Percentiles rank a stretch among this genome's conserved stretches.
Evolutionary conservation across 2,329 filamentous ascomycete species (phyloP).

Genomic region (Lasiodiplodia sp.): DNA sequence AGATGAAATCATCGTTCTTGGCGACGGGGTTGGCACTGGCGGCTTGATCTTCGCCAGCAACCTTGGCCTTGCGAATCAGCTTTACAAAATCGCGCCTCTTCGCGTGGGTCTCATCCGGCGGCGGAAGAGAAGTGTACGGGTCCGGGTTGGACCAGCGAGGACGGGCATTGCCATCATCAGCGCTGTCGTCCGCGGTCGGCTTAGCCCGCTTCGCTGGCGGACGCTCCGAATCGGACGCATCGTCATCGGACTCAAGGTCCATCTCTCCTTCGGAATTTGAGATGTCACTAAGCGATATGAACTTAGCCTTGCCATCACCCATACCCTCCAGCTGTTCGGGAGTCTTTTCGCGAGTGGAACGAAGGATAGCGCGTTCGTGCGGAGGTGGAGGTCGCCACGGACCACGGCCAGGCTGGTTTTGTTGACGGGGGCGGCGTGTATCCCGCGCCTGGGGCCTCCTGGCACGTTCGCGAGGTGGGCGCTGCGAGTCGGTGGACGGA

Average conservation of each 20-base stretch:
- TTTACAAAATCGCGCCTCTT: constrained; percentile 90
- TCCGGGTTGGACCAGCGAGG: constrained; percentile 97
- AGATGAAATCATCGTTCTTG: constrained; percentile 82
- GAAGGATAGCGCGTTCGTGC: constrained; percentile 54
- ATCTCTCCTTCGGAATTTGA: constrained; percentile 48
- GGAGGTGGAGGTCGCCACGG: constrained; percentile 41
- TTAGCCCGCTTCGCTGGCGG: constrained; percentile 38
- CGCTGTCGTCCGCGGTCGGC: constrained; percentile 35
- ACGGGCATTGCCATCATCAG: constrained; percentile 42
- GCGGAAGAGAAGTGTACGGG: constrained; percentile 87
- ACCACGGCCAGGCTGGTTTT: constrained; percentile 14
- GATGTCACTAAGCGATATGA: constrained; percentile 49
- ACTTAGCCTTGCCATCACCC: constrained; percentile 49
- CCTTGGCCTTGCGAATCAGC: constrained; percentile 86
- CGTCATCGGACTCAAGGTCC: constrained; percentile 39
- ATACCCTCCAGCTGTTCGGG: constrained; percentile 56
- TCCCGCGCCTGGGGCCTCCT: constrained; percentile 24
- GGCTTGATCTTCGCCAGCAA: constrained; percentile 64
- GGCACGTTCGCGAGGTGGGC: constrained; percentile 1
- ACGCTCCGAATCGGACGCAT: constrained; percentile 32
- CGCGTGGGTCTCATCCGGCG: constrained; percentile 72
- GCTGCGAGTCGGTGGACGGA: constrained; percentile 36
- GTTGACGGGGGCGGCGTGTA: constrained; percentile 1
- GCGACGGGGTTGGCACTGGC: constrained; percentile 59
- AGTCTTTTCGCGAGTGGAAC: constrained; percentile 48